These are phyloP conservation scores for Aspergillus nidulans DNA, from an alignment of 495 filamentous ascomycete genomes.

Conservation along the genomic window DNA sequence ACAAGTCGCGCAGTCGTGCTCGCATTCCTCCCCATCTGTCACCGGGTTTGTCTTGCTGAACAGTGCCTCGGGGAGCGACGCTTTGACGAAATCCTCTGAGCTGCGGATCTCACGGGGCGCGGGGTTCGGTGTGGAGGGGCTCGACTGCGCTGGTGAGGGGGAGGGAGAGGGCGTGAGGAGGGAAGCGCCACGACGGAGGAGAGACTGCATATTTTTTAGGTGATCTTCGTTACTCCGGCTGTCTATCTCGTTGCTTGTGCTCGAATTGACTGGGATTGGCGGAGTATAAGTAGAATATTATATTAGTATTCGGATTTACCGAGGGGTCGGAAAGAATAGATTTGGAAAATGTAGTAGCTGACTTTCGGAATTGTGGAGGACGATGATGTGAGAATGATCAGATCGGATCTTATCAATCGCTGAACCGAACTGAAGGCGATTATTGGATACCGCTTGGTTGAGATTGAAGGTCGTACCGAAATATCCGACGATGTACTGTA, in stretches of 20 bases:
- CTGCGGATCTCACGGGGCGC: constrained; percentile 1
- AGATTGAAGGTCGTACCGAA: neutral
- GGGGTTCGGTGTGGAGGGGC: constrained; percentile 16
- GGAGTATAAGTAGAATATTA: neutral
- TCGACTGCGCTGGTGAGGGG: constrained; percentile 20
- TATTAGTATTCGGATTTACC: neutral
- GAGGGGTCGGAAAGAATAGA: neutral
- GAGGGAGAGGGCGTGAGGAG: constrained; percentile 28
- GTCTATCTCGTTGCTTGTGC: neutral
- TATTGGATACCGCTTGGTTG: neutral
- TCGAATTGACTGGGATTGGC: neutral
- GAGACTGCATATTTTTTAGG: constrained; percentile 28
- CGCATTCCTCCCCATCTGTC: constrained; percentile 84
- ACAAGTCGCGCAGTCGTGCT: constrained; percentile 85
- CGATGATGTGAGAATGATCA: constrained; percentile 5
- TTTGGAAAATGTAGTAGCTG: neutral
- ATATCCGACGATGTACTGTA: neutral
- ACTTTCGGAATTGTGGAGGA: constrained; percentile 2
- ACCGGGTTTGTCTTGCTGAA: constrained; percentile 56
- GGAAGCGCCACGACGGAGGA: constrained; percentile 29
- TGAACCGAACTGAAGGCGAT: too few species aligned
- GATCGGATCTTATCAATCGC: constrained; percentile 10
- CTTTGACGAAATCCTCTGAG: constrained; percentile 38
- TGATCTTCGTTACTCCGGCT: neutral
- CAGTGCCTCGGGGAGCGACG: constrained; percentile 32